Evolutionary conservation across 75 land plant genomes (phyloP), one percentile per base, ranked within the genome.

Genomic region (Sequoiadendron giganteum): DNA sequence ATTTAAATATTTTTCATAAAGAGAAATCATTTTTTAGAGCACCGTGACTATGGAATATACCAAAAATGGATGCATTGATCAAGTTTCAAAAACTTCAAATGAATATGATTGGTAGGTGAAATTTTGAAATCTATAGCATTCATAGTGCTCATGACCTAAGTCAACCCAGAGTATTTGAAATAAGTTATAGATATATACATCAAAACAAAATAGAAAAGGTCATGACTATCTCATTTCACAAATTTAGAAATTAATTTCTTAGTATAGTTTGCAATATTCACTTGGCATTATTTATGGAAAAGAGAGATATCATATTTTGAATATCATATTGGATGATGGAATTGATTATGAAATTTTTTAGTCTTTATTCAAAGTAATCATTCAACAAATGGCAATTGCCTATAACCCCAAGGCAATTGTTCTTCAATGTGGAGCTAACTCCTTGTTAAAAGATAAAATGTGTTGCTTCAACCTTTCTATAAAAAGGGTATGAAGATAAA

Each of bases 391-490:
- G 21, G 94, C 94, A 95, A 92, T 91, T 70, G 90, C 94, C 10
- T 95, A 87, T 87, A 90, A 91, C 86, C 96, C 95, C 25, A 94
- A 93, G 42, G 95, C 95, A 9, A 93, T 95, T 79, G 96, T 95
- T 54, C 91, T 95, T 47, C 96, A 95, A 75, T 95, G 96, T 90
- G 96, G 96, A 10, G 96, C 96, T 18, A 95, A 95, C 72, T 95
- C 96, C 77, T 88, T 95, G 83, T 93, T 95, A 65, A 95, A 95
- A 28, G 96, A 95, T 65, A 92, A 94, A 80, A 88, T 95, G 87
- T 95, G 96, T 5, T 93, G 95, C 93, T 95, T 95, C 86, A 95
- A 95, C 84, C 87, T 95, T 32, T 94, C 96, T 75, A 91, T 95
- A 16, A 95, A 91, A 85, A 95, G 96, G 25, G 2, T 40, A 40